Evolutionary conservation across 129 eudicot genomes (phyloP).

Genomic region (Lonicera japonica): DNA sequence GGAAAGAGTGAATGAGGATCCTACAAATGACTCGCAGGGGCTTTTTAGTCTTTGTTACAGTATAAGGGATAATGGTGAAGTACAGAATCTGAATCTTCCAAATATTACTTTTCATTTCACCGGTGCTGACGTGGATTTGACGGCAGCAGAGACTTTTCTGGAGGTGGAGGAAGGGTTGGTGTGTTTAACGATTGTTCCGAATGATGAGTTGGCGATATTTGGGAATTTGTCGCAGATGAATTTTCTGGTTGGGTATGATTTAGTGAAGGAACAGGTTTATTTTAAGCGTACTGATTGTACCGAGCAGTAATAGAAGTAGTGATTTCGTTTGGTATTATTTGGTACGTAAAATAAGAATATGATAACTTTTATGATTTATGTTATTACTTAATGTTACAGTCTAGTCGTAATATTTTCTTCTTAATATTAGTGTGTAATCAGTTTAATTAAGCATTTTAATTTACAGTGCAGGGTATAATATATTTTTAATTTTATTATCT

Average conservation of each 20-base stretch:
- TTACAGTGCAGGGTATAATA: no score
- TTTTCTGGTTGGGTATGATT: constrained; percentile 48
- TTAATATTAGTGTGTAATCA: no score
- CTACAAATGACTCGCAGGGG: constrained; percentile 19
- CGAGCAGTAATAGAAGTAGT: constrained; percentile 1
- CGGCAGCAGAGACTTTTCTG: constrained; percentile 15
- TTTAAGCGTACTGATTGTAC: constrained; percentile 44
- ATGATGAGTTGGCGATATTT: constrained; percentile 16
- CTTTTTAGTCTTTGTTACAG: constrained; percentile 25
- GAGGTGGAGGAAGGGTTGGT: constrained; percentile 13
- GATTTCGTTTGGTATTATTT: no score
- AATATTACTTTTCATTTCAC: constrained; percentile 23
- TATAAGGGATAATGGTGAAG: background rate
- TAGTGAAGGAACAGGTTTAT: constrained; percentile 20
- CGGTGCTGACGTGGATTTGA: constrained; percentile 34
- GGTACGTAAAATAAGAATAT: no score
- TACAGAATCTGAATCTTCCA: constrained; percentile 14
- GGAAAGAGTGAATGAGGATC: background rate
- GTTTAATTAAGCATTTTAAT: no score
- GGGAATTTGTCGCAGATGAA: constrained; percentile 47
- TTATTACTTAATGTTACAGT: no score
- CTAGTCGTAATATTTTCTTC: no score
- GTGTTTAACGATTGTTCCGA: constrained; percentile 34
- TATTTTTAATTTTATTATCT: no score
- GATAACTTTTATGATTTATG: no score